Percentiles rank a stretch among this genome's conserved stretches.
phyloP scores from a whole-genome alignment of 169 alveolate genomes.

The Perkinsus marinus region DNA sequence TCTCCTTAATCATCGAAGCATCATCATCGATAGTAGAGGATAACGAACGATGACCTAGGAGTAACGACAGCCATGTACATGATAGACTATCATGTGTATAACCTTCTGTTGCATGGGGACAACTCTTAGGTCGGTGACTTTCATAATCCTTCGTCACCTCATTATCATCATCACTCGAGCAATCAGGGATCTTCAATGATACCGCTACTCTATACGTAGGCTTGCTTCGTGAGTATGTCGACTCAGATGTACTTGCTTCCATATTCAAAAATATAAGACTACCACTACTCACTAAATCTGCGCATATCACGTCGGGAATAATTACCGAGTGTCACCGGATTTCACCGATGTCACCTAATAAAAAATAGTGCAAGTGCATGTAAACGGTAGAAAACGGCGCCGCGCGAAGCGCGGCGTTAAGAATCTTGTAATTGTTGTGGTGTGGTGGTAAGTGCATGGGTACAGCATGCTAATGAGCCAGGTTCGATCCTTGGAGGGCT shows the following conservation, averaged over 20 bases:
- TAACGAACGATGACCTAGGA: too few relatives aligned
- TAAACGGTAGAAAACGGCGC: not conserved
- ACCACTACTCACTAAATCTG: too few relatives aligned
- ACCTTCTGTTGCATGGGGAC: not conserved
- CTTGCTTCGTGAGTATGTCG: not conserved
- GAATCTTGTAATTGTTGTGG: not conserved
- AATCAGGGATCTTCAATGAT: not conserved
- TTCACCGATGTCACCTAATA: too few relatives aligned
- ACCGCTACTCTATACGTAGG: not conserved
- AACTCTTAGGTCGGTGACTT: not conserved
- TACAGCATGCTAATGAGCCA: not conserved
- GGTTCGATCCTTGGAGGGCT: too few relatives aligned
- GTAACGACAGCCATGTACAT: too few relatives aligned
- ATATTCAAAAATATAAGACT: not conserved
- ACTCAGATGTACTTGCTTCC: not conserved
- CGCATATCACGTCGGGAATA: too few relatives aligned
- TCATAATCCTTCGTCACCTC: not conserved
- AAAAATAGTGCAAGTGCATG: not conserved
- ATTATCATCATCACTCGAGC: not conserved
- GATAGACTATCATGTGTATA: not conserved
- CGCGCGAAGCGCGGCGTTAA: not conserved
- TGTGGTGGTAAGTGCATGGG: not conserved
- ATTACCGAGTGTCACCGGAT: too few relatives aligned
- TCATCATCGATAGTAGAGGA: not conserved
- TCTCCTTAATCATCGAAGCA: not conserved